phyloP scores from a whole-genome alignment of 2,329 filamentous ascomycete genomes.

The Trichoderma polysporum region DNA sequence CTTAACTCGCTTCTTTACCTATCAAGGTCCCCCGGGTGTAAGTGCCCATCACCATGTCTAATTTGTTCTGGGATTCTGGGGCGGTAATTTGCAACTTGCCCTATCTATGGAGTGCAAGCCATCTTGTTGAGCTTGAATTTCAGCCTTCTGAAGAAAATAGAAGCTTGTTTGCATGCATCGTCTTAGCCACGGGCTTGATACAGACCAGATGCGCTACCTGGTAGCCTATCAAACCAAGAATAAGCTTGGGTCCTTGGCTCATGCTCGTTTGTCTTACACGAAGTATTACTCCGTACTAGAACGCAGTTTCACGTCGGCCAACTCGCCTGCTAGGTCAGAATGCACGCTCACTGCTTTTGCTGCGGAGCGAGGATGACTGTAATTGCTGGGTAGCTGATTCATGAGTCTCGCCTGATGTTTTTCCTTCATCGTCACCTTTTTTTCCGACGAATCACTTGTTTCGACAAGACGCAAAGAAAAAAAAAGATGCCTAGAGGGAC shows the following conservation, averaged over 20 bases:
- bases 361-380: background rate
- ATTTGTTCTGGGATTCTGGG: background rate
- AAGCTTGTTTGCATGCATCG: background rate
- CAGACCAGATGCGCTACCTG: background rate
- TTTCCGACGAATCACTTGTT: background rate
- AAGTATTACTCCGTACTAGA: background rate
- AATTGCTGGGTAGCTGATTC: constrained; percentile 1
- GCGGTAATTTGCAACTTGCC: background rate
- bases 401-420: background rate
- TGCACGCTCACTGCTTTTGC: background rate
- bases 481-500: constrained; percentile 11
- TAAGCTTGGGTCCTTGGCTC: background rate
- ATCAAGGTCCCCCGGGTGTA: background rate
- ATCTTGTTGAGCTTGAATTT: background rate
- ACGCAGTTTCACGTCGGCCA: background rate
- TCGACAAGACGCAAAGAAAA: background rate
- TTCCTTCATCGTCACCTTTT: background rate
- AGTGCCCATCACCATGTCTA: too few relatives aligned
- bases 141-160: background rate
- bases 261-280: background rate
- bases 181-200: background rate
- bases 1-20: background rate
- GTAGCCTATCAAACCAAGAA: background rate
- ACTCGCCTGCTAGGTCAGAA: background rate
- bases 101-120: background rate